Conservation (phyloP, 805 yeast genomes). For the Monosporozyma solicola region DNA sequence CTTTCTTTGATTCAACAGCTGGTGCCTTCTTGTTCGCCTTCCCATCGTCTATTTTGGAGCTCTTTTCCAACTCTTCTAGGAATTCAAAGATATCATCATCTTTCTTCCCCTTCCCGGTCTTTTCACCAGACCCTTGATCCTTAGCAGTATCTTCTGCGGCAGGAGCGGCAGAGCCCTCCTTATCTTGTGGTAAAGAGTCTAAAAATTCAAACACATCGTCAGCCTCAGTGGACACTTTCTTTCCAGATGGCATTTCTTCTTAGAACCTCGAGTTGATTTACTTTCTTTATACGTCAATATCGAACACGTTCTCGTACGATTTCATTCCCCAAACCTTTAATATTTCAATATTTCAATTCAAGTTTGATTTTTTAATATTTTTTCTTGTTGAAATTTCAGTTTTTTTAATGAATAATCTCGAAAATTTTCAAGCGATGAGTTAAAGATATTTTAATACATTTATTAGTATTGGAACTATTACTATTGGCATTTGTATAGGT, state of each 20-base stretch:
- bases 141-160: not conserved
- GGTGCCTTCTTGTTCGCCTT: slow-evolving; percentile 12
- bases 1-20: slow-evolving; percentile 12
- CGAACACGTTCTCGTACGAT: not conserved
- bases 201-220: slow-evolving; percentile 75
- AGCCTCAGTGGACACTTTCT: slow-evolving; percentile 35
- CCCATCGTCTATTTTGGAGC: slow-evolving; percentile 9
- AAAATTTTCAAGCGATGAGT: not conserved
- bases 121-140: slow-evolving; percentile 5
- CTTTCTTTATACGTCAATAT: not conserved
- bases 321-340: not conserved
- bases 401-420: not conserved
- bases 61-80: slow-evolving; percentile 61
- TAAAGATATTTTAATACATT: not conserved
- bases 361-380: too few relatives aligned
- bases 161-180: slow-evolving; percentile 25
- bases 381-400: too few relatives aligned
- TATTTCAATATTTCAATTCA: not conserved
- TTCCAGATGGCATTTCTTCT: not conserved
- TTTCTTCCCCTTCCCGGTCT: slow-evolving; percentile 13
- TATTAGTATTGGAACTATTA: too few relatives aligned
- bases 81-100: slow-evolving; percentile 36
- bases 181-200: slow-evolving; percentile 63
- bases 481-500: not conserved
- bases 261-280: too few relatives aligned